Conservation (phyloP, 2,329 filamentous ascomycete genomes). For the Epichloe glyceriae region DNA sequence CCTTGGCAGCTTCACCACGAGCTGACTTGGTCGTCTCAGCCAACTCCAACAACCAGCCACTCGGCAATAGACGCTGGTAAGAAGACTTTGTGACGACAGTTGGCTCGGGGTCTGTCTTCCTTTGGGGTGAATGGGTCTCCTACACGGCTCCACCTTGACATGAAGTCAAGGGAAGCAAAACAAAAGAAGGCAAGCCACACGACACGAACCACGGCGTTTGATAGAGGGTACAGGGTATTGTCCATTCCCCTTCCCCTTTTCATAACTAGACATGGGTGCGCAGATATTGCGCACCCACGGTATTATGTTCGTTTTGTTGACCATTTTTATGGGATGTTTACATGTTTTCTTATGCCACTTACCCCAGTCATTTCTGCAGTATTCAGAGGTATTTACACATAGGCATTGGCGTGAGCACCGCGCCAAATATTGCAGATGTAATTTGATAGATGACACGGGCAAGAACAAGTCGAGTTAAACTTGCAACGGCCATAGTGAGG, state of each 20-base stretch:
- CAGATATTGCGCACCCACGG: slow-evolving; percentile 3
- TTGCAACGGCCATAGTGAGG: neutral
- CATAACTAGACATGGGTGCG: slow-evolving; percentile 10
- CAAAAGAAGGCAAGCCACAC: slow-evolving; percentile 6
- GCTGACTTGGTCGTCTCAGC: slow-evolving; percentile 24
- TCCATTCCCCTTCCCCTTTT: slow-evolving; percentile 7
- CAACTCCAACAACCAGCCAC: slow-evolving; percentile 37
- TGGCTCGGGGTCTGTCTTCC: neutral
- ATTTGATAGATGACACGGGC: neutral
- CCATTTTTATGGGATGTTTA: neutral
- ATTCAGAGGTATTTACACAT: neutral
- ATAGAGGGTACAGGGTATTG: slow-evolving; percentile 15
- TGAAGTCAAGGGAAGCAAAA: neutral
- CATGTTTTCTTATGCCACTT: neutral
- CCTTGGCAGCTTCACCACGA: slow-evolving; percentile 17
- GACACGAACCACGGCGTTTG: slow-evolving; percentile 17
- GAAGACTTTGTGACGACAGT: slow-evolving; percentile 4
- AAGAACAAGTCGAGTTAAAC: neutral
- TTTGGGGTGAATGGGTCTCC: neutral
- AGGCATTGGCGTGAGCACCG: neutral
- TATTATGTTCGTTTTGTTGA: slow-evolving; percentile 7
- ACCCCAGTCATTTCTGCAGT: neutral
- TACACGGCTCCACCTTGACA: neutral
- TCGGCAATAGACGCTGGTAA: slow-evolving; percentile 40
- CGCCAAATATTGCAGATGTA: neutral